Evolutionary conservation across 2,329 filamentous ascomycete genomes (phyloP), one percentile per base, ranked within the genome.

Genomic region (Sordariomycetes sp.): DNA sequence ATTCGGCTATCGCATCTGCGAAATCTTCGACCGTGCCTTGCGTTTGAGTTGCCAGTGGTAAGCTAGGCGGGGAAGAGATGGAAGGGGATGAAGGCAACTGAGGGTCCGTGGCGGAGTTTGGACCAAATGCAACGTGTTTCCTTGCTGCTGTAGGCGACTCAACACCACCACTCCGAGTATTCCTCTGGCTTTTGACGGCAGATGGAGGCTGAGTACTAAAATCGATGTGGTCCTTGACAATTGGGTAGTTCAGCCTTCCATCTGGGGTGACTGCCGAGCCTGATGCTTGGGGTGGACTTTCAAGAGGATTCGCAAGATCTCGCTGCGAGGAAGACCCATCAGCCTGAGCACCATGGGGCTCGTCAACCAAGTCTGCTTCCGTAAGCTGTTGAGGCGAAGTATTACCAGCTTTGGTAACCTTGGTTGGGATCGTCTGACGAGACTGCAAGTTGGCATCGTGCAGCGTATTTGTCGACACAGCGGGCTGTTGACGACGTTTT

Each of bases 191-290:
- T 35, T 9, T 51, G 48, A 35, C 68, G 74, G 30, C 68, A 65
- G 52, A 90, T 29, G 79, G 74, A 30, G 76, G 45, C 19, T 68
- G 63, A 0, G 80, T 83, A 38, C 66, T 67, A 5, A 74, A 70
- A 45, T 85, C 75, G 44, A 77, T 70, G 1, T 79, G 72, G 44
- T 90, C 76, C 56, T 94, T 93, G 16, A 90, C 83, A 10, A 87
- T 72, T 2, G 81, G 72, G 47, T 86, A 93, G 19, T 68, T 69
- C 18, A 86, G 61, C 21, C 21, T 41, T 33, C 15, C 41, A 40
- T 21, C 27, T 25, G 23, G 23, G 23, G 23, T 9, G 9, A n/a
- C 9, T 25, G 23, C 23, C 23, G n/a, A n/a, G n/a, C n/a, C n/a
- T n/a, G n/a, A n/a, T n/a, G n/a, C n/a, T n/a, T n/a, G n/a, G n/a